phyloP scores from a whole-genome alignment of 805 yeast genomes.

The Wickerhamomyces xylosicus region DNA sequence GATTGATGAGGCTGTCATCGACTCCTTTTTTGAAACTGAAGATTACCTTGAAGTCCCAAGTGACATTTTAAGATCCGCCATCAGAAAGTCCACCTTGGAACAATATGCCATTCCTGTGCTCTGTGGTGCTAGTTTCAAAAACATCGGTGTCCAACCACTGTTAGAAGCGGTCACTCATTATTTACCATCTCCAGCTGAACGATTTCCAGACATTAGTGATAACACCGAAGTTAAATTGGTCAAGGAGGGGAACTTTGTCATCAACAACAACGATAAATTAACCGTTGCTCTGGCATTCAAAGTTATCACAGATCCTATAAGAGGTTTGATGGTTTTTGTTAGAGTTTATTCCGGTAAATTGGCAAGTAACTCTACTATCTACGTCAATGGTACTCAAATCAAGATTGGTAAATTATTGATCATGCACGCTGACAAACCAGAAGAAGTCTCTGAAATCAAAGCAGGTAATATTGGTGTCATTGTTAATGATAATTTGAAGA shows the following conservation, averaged over 20 bases:
- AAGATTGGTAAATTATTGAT: slow-evolving; percentile 58
- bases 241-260: slow-evolving; percentile 31
- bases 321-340: slow-evolving; percentile 77
- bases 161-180: slow-evolving; percentile 73
- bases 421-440: slow-evolving; percentile 85
- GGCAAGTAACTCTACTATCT: slow-evolving; percentile 49
- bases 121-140: slow-evolving; percentile 88
- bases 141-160: slow-evolving; percentile 92
- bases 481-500: slow-evolving; percentile 49
- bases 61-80: slow-evolving; percentile 41
- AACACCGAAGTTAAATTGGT: slow-evolving; percentile 27
- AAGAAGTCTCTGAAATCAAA: slow-evolving; percentile 50
- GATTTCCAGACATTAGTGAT: slow-evolving; percentile 40
- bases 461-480: slow-evolving; percentile 87
- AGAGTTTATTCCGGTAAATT: slow-evolving; percentile 82
- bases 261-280: slow-evolving; percentile 48
- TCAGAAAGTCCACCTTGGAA: slow-evolving; percentile 51
- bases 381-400: slow-evolving; percentile 58
- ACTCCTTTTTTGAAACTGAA: slow-evolving; percentile 66
- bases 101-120: slow-evolving; percentile 64
- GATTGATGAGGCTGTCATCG: slow-evolving; percentile 66
- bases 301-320: slow-evolving; percentile 73
- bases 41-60: slow-evolving; percentile 61
- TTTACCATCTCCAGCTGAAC: slow-evolving; percentile 75
- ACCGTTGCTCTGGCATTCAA: slow-evolving; percentile 85